phyloP scores from a whole-genome alignment of 1,139 yeast species.

The Suhomyces yuchorum region DNA sequence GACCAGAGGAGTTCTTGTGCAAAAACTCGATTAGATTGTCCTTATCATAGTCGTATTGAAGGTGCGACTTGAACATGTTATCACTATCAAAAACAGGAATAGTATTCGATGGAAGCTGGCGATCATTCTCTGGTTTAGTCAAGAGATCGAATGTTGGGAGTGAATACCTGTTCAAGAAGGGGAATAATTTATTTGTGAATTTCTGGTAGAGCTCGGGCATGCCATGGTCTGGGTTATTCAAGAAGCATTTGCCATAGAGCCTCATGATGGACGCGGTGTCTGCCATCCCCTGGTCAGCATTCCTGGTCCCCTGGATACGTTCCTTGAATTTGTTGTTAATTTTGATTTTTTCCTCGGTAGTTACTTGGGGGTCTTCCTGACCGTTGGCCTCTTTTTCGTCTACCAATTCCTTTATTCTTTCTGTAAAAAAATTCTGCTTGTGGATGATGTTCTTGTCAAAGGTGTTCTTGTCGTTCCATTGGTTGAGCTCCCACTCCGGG shows the following conservation, averaged over 20 bases:
- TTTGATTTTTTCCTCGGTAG: slow-evolving; percentile 22
- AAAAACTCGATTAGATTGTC: slow-evolving; percentile 27
- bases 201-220: slow-evolving; percentile 17
- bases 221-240: slow-evolving; percentile 16
- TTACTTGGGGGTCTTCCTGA: slow-evolving; percentile 15
- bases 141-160: slow-evolving; percentile 29
- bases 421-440: slow-evolving; percentile 23
- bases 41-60: slow-evolving; percentile 11
- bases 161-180: slow-evolving; percentile 25
- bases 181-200: slow-evolving; percentile 32
- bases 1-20: slow-evolving; percentile 31
- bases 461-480: slow-evolving; percentile 15
- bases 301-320: slow-evolving; percentile 20
- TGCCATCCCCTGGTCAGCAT: slow-evolving; percentile 37
- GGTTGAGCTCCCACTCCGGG: slow-evolving; percentile 32
- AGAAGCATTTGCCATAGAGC: slow-evolving; percentile 41
- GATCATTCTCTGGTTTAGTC: slow-evolving; percentile 5
- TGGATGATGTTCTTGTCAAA: slow-evolving; percentile 36
- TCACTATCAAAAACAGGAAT: slow-evolving; percentile 15
- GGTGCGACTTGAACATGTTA: slow-evolving; percentile 11
- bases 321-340: slow-evolving; percentile 23
- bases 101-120: slow-evolving; percentile 14
- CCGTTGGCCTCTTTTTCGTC: slow-evolving; percentile 15
- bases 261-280: slow-evolving; percentile 38
- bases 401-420: slow-evolving; percentile 11